Conservation (phyloP, 2,329 filamentous ascomycete species). For the Trichoderma sp. region DNA sequence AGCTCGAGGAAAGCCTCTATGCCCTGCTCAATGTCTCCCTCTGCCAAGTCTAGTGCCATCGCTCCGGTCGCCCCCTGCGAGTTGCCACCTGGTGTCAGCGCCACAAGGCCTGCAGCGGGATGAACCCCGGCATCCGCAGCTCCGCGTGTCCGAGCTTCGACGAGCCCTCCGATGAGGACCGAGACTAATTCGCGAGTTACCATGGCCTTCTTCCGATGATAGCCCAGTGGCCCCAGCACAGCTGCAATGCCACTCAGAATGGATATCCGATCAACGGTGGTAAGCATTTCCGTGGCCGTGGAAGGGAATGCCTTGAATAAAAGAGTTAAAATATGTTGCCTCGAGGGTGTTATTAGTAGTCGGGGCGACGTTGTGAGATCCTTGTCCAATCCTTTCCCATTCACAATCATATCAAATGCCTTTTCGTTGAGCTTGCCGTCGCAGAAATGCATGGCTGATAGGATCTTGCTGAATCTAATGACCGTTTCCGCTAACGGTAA, state of each 20-base stretch:
- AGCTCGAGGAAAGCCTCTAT: constrained; percentile 62
- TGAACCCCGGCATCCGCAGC: constrained; percentile 96
- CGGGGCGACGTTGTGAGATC: constrained; percentile 51
- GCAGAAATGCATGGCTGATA: constrained; percentile 64
- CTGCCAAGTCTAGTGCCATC: constrained; percentile 58
- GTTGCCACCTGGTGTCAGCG: constrained; percentile 55
- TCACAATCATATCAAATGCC: constrained; percentile 63
- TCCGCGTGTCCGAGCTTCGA: constrained; percentile 86
- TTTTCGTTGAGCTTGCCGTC: constrained; percentile 60
- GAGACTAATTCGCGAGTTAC: constrained; percentile 82
- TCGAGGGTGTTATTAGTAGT: constrained; percentile 53
- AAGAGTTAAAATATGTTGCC: constrained; percentile 62
- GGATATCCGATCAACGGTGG: constrained; percentile 70
- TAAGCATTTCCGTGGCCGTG: constrained; percentile 62
- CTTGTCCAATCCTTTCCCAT: constrained; percentile 55
- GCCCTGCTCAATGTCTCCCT: constrained; percentile 63
- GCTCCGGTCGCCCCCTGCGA: constrained; percentile 47
- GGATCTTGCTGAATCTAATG: constrained; percentile 68
- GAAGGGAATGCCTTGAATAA: constrained; percentile 70
- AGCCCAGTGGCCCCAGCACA: constrained; percentile 75
- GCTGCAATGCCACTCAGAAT: constrained; percentile 83
- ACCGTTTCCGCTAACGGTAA: constrained; percentile 70
- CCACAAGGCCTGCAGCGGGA: constrained; percentile 81
- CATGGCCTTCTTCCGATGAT: constrained; percentile 87
- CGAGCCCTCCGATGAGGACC: constrained; percentile 76